Evolutionary conservation across 768 basidiomycete species (phyloP).

Genomic region (Tephrocybe sp.): DNA sequence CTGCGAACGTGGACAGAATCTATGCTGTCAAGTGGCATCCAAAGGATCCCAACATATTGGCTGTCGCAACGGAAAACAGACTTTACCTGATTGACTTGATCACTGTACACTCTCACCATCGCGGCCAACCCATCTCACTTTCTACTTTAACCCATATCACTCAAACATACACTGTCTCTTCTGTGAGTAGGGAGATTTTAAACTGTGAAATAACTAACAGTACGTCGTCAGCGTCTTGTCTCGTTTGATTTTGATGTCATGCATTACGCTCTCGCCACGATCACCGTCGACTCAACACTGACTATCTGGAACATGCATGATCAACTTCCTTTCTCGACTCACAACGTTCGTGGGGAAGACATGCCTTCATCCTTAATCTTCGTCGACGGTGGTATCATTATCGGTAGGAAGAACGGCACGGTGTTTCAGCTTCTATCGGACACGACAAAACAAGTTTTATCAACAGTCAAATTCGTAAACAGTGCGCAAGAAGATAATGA

Average conservation of each 20-base stretch:
- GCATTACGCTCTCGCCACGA: constrained; percentile 76
- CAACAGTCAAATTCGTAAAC: constrained; percentile 79
- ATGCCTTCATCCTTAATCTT: constrained; percentile 81
- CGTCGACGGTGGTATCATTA: constrained; percentile 81
- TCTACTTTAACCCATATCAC: constrained; percentile 68
- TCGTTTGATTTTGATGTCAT: constrained; percentile 84
- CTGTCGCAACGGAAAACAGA: constrained; percentile 78
- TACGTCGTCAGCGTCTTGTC: constrained; percentile 57
- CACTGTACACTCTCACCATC: constrained; percentile 55
- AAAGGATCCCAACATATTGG: constrained; percentile 74
- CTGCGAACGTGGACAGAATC: constrained; percentile 57
- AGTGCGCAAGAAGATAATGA: constrained; percentile 70
- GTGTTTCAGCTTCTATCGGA: constrained; percentile 81
- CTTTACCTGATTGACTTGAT: constrained; percentile 76
- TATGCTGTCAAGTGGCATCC: constrained; percentile 91
- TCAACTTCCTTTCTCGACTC: constrained; percentile 70
- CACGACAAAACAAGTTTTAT: constrained; percentile 69
- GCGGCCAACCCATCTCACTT: constrained; percentile 65
- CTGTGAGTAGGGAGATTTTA: constrained; percentile 46
- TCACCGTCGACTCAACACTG: constrained; percentile 79
- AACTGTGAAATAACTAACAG: background rate
- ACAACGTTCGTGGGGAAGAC: constrained; percentile 79
- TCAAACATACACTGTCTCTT: constrained; percentile 65
- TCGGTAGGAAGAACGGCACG: constrained; percentile 84
- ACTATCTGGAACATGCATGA: constrained; percentile 84